These are phyloP conservation scores for Colletotrichum tropicale DNA, from an alignment of 2,329 filamentous ascomycete species.

Conservation along the genomic window DNA sequence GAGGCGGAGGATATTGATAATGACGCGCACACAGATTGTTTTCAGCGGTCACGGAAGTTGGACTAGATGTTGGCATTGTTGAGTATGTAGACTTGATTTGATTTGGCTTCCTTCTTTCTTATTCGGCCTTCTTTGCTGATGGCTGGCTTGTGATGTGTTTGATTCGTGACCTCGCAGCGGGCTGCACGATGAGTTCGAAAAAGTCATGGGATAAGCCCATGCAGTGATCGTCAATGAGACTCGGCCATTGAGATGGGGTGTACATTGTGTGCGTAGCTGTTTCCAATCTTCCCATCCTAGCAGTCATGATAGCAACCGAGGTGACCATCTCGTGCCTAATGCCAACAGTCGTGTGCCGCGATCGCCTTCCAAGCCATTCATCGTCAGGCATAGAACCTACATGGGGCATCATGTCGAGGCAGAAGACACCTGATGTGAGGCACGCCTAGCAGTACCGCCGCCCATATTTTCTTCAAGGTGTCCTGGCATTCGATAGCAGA, in stretches of 20 bases:
- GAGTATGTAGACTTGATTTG: background rate
- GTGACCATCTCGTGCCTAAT: background rate
- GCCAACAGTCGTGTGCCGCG: background rate
- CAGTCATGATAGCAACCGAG: background rate
- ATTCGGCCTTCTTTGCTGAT: background rate
- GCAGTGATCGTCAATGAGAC: background rate
- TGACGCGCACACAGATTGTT: background rate
- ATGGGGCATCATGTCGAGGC: background rate
- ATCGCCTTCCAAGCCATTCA: background rate
- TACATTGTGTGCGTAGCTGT: background rate
- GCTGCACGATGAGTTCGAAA: background rate
- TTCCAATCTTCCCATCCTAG: background rate
- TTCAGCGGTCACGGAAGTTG: background rate
- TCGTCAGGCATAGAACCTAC: background rate
- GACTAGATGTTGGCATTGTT: background rate
- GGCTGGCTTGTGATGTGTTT: background rate
- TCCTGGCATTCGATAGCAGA: background rate
- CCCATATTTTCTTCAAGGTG: background rate
- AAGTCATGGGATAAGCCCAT: background rate
- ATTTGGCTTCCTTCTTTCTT: background rate
- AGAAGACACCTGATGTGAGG: background rate
- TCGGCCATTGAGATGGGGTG: rapidly evolving
- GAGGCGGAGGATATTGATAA: background rate
- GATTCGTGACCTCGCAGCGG: background rate
- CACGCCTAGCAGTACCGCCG: background rate